Evolutionary conservation across 164 flowering plant species (phyloP), one percentile per base, ranked within the genome.

Genomic region (Euptelea pleiosperma): DNA sequence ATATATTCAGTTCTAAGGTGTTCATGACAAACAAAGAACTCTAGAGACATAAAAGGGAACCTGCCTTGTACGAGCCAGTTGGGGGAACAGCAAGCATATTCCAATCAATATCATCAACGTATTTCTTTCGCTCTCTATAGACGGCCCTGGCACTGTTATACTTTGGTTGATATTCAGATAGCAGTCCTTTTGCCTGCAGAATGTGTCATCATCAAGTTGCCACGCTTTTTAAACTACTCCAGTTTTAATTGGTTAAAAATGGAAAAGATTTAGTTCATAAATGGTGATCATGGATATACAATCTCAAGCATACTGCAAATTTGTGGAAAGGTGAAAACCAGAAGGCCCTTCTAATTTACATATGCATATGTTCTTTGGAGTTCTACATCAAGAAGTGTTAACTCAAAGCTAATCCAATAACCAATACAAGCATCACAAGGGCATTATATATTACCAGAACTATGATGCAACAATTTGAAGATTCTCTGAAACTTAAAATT

Each of bases 11-110:
- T 28, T 19, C 28, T 6, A 35, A 28, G 26, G 16, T 36, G 35
- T n/a, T 22, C 35, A 34, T 9, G 40, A 8, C 4, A 41, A 40
- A 25, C 34, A 24, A 48, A 26, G 10, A 2, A 40, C 44, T 26
- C 18, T 12, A 35, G 30, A 52, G 21, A 6, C 40, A 30, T 22
- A 52, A 28, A 36, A 15, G 37, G 41, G 47, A 54, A 52, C 65
- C 63, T 70, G 60, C 99, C 97, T 93, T 93, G 77, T 50, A 70
- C 52, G 96, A 83, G n/a, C 96, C 96, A 53, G 81, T 69, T 51
- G 99, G 96, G 30, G 99, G 99, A 25, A 93, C 86, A 52, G 97
- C 99, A 55, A 93, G 91, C 86, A 87, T 83, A 73, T 81, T 86
- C 94, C 93, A 93, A 70, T 93, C 98, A 71, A 93, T 84, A 69